Evolutionary conservation across 805 yeast species (phyloP), one percentile per base, ranked within the genome.

Genomic region (Clavispora fructus): DNA sequence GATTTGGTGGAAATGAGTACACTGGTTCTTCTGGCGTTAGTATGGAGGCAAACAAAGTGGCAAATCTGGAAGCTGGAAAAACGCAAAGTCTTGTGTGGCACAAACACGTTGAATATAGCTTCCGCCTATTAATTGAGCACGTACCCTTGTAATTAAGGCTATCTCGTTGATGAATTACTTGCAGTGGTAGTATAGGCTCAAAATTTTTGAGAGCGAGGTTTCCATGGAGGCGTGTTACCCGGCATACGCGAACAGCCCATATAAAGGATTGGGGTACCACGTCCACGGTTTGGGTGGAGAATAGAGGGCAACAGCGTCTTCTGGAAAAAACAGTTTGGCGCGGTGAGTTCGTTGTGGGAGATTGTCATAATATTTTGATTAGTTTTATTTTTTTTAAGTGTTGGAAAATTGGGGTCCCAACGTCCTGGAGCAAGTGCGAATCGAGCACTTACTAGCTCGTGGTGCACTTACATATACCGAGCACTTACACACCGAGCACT

Each of bases 151-250:
- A 32, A 27, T 16, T 10, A 33, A 33, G 37, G 37, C 13, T 16
- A 6, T 33, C 37, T 16, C 13, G 25, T 16, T 33, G 37, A 17
- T 17, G 37, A 11, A 27, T 39, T 25, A 39, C 26, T 26, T 17
- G 17, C 2, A 29, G 30, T 40, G 26, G 30, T 8, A 23, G 27
- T 29, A 12, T 14, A 29, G 19, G 19, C 16, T 14, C 33, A 41
- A 41, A 41, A 41, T 19, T 41, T 41, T 41, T 41, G 43, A 30
- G 43, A 41, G 29, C 43, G 43, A 31, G 43, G 17, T 27, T 37
- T 10, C 29, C 39, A 23, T 37, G 30, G 42, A 23, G 43, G 33
- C 31, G 40, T 17, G 37, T 42, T 42, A 42, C 44, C 44, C 44
- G 44, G 44, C 32, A 10, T 23, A 12, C 25, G 30, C 33, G 23